Evolutionary conservation across 257 asterid species (phyloP).

Genomic region (Jacaranda copaia): DNA sequence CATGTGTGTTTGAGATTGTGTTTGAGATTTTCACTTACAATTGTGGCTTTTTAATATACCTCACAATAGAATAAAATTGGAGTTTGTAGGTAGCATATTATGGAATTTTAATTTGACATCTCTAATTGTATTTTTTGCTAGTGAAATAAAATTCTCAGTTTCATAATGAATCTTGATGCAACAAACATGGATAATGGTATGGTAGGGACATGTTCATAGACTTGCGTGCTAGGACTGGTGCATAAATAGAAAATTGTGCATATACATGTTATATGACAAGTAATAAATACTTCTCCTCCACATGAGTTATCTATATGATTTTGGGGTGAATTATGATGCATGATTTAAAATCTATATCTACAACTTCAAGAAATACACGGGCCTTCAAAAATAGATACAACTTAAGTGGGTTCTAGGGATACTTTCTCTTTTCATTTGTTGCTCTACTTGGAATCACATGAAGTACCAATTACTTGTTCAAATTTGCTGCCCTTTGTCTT

Average conservation of each 20-base stretch:
- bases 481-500: not conserved
- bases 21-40: not conserved
- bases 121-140: not conserved
- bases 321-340: not conserved
- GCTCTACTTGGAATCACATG: too few relatives aligned
- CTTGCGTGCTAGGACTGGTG: not conserved
- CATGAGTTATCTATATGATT: not conserved
- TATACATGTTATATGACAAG: not conserved
- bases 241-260: not conserved
- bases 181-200: not conserved
- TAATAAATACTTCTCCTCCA: too few relatives aligned
- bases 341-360: not conserved
- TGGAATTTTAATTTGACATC: too few relatives aligned
- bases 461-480: not conserved
- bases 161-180: not conserved
- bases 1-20: too few relatives aligned
- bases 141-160: slow-evolving; percentile 14
- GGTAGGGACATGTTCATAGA: not conserved
- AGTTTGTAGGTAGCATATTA: not conserved
- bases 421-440: too few relatives aligned
- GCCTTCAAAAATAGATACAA: too few relatives aligned
- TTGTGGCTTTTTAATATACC: not conserved
- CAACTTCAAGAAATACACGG: not conserved
- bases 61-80: not conserved
- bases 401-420: too few relatives aligned